Evolutionary conservation across 768 basidiomycete genomes (phyloP), one percentile per base, ranked within the genome.

Genomic region (Xanthoconium stramineum): DNA sequence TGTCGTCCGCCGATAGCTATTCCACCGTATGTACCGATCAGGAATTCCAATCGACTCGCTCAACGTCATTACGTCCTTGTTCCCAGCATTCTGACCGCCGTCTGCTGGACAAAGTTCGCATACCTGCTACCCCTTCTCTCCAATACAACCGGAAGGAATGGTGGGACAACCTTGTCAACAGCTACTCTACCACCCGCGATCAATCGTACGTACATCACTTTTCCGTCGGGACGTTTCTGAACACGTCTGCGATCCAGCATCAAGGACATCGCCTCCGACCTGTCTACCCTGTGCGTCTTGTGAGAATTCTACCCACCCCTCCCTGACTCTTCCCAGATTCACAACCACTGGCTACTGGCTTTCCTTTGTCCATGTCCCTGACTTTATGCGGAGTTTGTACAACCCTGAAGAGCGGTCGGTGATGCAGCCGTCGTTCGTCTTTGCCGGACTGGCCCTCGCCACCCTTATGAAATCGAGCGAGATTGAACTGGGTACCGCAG

Each of bases 381-480:
- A 77, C 39, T 80, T 91, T 62, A 68, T 82, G 57, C 74, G 76
- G 49, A 78, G 75, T 53, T 69, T 91, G 46, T 75, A 71, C 60
- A 74, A 80, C 60, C 76, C 81, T 2, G 76, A 77, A n/a, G 74
- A 79, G 30, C 81, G 85, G 14, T 65, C 76, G 20, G 71, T 70
- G 14, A 82, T 90, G 57, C 89, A 90, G 59, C 89, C 90, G 7
- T 78, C 88, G 0, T 81, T 92, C 55, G 78, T 91, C 45, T 77
- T 84, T 32, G 79, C 89, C 2, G 79, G 78, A 8, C 74, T 91
- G 33, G 90, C 90, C 1, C 76, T 91, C 74, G 81, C 87, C 0
- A 83, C 76, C 35, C 76, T 92, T 13, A 84, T 89, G 79, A 80
- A 81, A 59, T 89, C 89, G 2, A 89, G 88, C 65, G 82, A 85